phyloP scores from a whole-genome alignment of 441 rosid genomes.

The Sinapis alba region DNA sequence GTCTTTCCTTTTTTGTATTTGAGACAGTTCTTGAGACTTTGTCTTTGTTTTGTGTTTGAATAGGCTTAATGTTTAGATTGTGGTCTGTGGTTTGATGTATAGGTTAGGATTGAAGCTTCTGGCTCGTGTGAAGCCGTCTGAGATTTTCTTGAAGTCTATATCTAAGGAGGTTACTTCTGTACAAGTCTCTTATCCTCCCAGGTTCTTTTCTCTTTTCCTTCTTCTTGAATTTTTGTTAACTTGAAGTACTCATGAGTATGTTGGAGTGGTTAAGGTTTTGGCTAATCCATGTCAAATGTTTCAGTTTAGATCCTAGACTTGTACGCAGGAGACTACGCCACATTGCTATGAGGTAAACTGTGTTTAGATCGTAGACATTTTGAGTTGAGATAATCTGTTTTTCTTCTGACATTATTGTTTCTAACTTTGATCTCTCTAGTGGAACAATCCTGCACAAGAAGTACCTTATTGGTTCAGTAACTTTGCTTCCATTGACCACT shows the following conservation, averaged over 20 bases:
- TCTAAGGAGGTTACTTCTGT: slow-evolving; percentile 73
- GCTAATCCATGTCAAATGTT: slow-evolving; percentile 35
- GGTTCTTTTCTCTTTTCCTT: slow-evolving; percentile 44
- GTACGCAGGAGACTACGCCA: slow-evolving; percentile 84
- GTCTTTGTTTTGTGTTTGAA: neutral
- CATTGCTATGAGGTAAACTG: slow-evolving; percentile 68
- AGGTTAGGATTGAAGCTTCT: slow-evolving; percentile 89
- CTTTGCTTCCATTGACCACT: slow-evolving; percentile 83
- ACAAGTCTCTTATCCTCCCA: slow-evolving; percentile 73
- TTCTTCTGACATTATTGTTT: slow-evolving; percentile 14
- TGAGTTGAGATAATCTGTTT: neutral
- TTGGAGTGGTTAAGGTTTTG: neutral
- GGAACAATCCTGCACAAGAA: slow-evolving; percentile 81
- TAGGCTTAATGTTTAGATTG: neutral
- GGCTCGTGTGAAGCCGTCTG: slow-evolving; percentile 89
- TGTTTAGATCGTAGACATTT: neutral
- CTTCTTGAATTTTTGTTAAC: neutral
- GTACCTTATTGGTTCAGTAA: slow-evolving; percentile 72
- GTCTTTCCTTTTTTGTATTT: neutral
- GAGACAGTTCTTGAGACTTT: neutral
- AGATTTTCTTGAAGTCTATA: slow-evolving; percentile 88
- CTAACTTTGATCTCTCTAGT: slow-evolving; percentile 50
- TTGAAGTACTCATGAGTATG: slow-evolving; percentile 3
- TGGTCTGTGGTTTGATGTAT: slow-evolving; percentile 21
- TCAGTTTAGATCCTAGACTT: slow-evolving; percentile 78